Evolutionary conservation across 139 green algal genomes (phyloP), one percentile per base, ranked within the genome.

Genomic region (Chlamydomonas sp.): DNA sequence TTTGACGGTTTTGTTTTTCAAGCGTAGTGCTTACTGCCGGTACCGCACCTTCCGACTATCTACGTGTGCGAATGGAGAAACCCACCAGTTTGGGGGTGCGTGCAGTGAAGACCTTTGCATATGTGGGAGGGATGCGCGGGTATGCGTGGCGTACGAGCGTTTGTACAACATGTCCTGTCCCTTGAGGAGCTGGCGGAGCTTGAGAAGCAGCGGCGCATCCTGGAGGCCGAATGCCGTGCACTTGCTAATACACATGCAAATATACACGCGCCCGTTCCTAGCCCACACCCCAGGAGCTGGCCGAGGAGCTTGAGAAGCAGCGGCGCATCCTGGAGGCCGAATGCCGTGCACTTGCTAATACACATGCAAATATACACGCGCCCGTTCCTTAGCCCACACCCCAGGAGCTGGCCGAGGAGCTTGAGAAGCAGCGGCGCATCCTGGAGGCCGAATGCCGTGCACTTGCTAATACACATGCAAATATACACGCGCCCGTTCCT

Each of bases 301-400:
- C 72, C 0, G 89, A 92, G 89, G 89, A 92, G 84, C n/a, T 49
- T 58, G 84, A 89, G 67, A 88, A 86, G 63, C 63, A 88, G 58
- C 83, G 84, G 16, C 83, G 88, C 63, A 64, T 80, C 31, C 31
- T 49, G 31, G 31, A 49, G 31, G 31, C 31, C n/a, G n/a, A n/a
- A n/a, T n/a, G n/a, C n/a, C n/a, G n/a, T n/a, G n/a, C n/a, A n/a
- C n/a, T n/a, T n/a, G n/a, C n/a, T n/a, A n/a, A 73, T 4, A 17
- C 3, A 62, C 7, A 78, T 61, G 73, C 3, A 5, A 4, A 20
- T n/a, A 10, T 12, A 12, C n/a, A 16, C 4, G 8, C 14, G n/a
- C 73, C n/a, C 73, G 14, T n/a, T n/a, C 5, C 73, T 61, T 4
- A 16, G 20, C 4, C 73, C 73, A 62, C 73, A 5, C 73, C n/a